Base-by-base conservation (phyloP, 2,329 filamentous ascomycete species). In the Sporothrix pallida region DNA sequence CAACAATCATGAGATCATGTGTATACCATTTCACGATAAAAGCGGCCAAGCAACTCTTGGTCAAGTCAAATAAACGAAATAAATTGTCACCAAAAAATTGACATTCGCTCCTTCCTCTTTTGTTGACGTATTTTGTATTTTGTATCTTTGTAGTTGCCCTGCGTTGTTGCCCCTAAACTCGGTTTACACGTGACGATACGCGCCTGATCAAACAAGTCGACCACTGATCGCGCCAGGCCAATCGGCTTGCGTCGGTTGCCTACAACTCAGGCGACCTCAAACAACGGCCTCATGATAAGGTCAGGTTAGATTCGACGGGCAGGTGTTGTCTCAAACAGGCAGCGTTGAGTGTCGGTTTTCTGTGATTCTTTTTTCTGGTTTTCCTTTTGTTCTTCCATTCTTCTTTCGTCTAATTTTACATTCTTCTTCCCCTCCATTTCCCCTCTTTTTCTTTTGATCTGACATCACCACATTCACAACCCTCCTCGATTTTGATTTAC, bases 191-290 rank as follows among this genome's bases (percentile, higher is more conserved):
- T 52, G 20, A 7, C 23, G 52, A 20, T 56, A 10, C 42, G 42
- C 62, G 20, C 62, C 62, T 48, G 62, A 48, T 67, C n/a, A 9
- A 63, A 46, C 23, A 26, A 26, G 23, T 26, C 23, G 23, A 26
- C 23, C 23, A 26, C 23, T 26, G 17, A 20, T n/a, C 42, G n/a
- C n/a, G 37, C 62, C 12, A 67, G n/a, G 15, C 70, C 58, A 71
- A 48, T 63, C 58, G 80, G 12, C 78, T 79, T 15, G 78, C 75
- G 62, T 81, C 79, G 48, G 75, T 72, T 73, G 77, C 76, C 17
- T 71, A 72, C 12, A 75, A 78, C 31, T 71, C 76, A 31, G 70
- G 77, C 4, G 77, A 65, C 70, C 58, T 72, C 70, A 72, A 71
- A 72, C 70, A 60, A 17, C 42, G 44, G 54, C 42, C 44, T 63